These are phyloP conservation scores for Pythium apleroticum DNA, from an alignment of 352 stramenopile genomes.

Conservation along the genomic window DNA sequence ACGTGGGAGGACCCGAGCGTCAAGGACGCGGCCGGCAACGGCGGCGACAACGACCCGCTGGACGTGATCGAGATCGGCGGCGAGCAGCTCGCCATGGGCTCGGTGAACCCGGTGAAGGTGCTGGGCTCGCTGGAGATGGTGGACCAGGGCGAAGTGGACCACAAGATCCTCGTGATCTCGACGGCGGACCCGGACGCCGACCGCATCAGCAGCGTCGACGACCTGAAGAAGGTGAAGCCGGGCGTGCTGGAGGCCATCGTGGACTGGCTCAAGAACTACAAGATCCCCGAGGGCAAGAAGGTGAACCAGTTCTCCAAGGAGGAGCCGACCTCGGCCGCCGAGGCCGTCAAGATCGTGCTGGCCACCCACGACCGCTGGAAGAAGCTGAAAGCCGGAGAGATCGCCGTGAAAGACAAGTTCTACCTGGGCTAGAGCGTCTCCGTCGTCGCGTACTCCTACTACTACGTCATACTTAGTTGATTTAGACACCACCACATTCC, in stretches of 20 bases:
- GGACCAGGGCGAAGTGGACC: slow-evolving; percentile 98
- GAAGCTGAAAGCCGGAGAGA: slow-evolving; percentile 59
- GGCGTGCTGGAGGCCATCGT: slow-evolving; percentile 87
- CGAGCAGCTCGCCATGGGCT: slow-evolving; percentile 92
- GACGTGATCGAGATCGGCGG: slow-evolving; percentile 98
- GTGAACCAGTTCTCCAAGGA: slow-evolving; percentile 92
- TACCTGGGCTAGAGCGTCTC: slow-evolving; percentile 38
- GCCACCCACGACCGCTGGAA: slow-evolving; percentile 75
- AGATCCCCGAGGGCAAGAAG: slow-evolving; percentile 97
- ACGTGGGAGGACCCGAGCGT: slow-evolving; percentile 98
- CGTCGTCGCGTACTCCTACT: not conserved
- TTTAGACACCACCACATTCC: not conserved
- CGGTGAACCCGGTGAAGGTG: slow-evolving; percentile 95
- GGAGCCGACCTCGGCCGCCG: slow-evolving; percentile 43
- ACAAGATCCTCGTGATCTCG: slow-evolving; percentile 98
- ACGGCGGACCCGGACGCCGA: slow-evolving; percentile 83
- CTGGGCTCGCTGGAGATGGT: slow-evolving; percentile 97
- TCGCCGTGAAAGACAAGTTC: slow-evolving; percentile 64
- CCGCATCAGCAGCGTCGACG: slow-evolving; percentile 85
- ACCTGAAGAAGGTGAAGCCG: slow-evolving; percentile 92
- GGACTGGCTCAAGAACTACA: slow-evolving; percentile 98
- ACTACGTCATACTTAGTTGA: not conserved
- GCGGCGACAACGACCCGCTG: slow-evolving; percentile 98
- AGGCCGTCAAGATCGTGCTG: slow-evolving; percentile 63
- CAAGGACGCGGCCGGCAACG: slow-evolving; percentile 83